Evolutionary conservation across 2,329 filamentous ascomycete genomes (phyloP).

Genomic region (Delphinella strobiligena): DNA sequence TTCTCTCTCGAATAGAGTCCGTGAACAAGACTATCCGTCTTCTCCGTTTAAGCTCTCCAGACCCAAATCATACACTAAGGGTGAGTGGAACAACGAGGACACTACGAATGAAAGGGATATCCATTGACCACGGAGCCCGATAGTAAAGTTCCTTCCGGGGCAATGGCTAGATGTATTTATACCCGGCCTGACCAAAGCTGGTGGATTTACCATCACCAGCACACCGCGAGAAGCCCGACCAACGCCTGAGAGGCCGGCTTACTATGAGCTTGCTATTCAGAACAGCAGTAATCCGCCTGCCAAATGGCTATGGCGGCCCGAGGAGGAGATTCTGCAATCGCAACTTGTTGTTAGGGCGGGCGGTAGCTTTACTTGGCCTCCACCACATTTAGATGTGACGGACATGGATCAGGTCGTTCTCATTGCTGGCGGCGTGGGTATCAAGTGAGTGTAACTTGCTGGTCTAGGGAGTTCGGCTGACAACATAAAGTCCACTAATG

Average conservation of each 20-base stretch:
- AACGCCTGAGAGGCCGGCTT: constrained; percentile 23
- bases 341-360: constrained; percentile 60
- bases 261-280: constrained; percentile 71
- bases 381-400: constrained; percentile 26
- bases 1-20: constrained; percentile 47
- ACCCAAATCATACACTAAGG: constrained; percentile 24
- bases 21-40: constrained; percentile 57
- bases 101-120: no score
- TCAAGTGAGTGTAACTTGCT: constrained; percentile 45
- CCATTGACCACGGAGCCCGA: constrained; percentile 4
- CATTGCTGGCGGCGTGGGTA: constrained; percentile 69
- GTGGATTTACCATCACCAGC: constrained; percentile 82
- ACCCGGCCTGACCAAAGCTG: constrained; percentile 55
- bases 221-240: constrained; percentile 42
- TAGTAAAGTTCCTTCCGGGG: constrained; percentile 58
- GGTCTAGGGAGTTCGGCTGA: neutral
- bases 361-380: constrained; percentile 69
- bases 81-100: no score
- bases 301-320: constrained; percentile 59
- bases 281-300: constrained; percentile 59
- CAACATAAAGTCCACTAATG: constrained; percentile 49
- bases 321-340: constrained; percentile 43
- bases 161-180: constrained; percentile 83
- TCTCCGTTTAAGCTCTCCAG: constrained; percentile 50
- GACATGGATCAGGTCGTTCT: constrained; percentile 53